Evolutionary conservation across 768 basidiomycete genomes (phyloP).

Genomic region (Termitomyces sp.): DNA sequence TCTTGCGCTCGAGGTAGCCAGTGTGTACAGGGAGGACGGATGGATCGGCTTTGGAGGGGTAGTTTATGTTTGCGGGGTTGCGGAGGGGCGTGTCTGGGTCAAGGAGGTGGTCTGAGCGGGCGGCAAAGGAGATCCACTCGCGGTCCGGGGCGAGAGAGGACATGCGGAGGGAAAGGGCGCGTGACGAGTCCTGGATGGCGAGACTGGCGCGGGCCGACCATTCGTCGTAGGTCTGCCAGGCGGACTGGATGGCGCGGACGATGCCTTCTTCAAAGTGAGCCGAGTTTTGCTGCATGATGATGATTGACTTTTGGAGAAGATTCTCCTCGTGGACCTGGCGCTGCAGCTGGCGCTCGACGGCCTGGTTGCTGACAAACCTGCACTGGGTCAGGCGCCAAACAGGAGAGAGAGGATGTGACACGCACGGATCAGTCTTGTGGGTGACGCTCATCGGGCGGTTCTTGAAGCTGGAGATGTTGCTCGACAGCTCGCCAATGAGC

Average conservation of each 20-base stretch:
- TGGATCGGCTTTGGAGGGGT: conserved; percentile 90
- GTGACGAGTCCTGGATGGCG: conserved; percentile 73
- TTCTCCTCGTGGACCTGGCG: conserved; percentile 98
- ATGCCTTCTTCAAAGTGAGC: conserved; percentile 97
- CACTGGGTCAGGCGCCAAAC: background rate
- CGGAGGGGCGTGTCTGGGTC: conserved; percentile 95
- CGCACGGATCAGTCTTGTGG: conserved; percentile 79
- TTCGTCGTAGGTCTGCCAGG: conserved; percentile 96
- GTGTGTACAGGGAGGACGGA: conserved; percentile 81
- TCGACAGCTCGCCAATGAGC: conserved; percentile 82
- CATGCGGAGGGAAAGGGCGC: conserved; percentile 66
- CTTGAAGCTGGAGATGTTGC: conserved; percentile 86
- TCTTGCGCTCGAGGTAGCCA: conserved; percentile 92
- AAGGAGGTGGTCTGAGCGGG: conserved; percentile 88
- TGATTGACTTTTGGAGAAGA: conserved; percentile 92
- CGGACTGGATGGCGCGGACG: conserved; percentile 90
- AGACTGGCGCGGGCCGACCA: conserved; percentile 80
- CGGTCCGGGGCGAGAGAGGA: conserved; percentile 75
- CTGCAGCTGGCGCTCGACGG: conserved; percentile 70
- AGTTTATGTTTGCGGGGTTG: conserved; percentile 69
- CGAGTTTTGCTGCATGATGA: conserved; percentile 97
- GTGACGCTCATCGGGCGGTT: conserved; percentile 89
- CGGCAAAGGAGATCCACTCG: conserved; percentile 96
- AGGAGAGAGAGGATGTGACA: conserved; percentile 27
- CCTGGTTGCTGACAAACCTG: conserved; percentile 59